phyloP scores from a whole-genome alignment of 768 basidiomycete species.

The Leccinum sublutescens region DNA sequence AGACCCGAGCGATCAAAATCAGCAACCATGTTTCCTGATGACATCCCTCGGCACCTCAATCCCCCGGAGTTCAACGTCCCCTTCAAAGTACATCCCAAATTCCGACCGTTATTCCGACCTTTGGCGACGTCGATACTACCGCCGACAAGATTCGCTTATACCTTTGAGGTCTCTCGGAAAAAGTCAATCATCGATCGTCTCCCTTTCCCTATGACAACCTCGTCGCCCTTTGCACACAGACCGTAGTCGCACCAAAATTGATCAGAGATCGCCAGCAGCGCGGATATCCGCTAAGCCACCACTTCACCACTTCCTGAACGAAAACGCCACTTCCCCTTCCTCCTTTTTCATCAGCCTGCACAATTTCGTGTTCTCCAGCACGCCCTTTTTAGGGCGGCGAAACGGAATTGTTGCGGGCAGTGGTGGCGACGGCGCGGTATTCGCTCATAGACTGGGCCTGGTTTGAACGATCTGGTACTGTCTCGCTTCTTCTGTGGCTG shows the following conservation, averaged over 20 bases:
- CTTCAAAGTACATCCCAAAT: neutral
- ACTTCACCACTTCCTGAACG: neutral
- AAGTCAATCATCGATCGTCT: neutral
- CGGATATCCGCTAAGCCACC: neutral
- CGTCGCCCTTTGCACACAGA: neutral
- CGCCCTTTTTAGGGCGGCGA: slow-evolving; percentile 17
- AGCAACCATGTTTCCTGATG: neutral
- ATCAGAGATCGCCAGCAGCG: neutral
- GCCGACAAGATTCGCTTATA: neutral
- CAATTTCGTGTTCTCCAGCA: slow-evolving; percentile 12
- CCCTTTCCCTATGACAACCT: neutral
- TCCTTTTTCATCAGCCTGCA: slow-evolving; percentile 2
- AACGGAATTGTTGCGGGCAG: slow-evolving; percentile 6
- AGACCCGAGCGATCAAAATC: neutral
- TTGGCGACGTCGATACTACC: neutral
- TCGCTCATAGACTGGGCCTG: neutral
- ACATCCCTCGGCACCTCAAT: neutral
- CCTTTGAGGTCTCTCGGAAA: neutral
- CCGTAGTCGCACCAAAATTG: neutral
- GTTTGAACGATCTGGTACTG: neutral
- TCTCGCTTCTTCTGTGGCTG: neutral
- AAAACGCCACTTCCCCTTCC: neutral
- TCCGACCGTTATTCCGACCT: neutral
- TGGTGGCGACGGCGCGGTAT: neutral
- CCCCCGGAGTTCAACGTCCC: neutral